Percentiles rank a stretch among this genome's conserved stretches.
Evolutionary conservation across 352 stramenopile species (phyloP).

Genomic region (Peronospora tabacina): DNA sequence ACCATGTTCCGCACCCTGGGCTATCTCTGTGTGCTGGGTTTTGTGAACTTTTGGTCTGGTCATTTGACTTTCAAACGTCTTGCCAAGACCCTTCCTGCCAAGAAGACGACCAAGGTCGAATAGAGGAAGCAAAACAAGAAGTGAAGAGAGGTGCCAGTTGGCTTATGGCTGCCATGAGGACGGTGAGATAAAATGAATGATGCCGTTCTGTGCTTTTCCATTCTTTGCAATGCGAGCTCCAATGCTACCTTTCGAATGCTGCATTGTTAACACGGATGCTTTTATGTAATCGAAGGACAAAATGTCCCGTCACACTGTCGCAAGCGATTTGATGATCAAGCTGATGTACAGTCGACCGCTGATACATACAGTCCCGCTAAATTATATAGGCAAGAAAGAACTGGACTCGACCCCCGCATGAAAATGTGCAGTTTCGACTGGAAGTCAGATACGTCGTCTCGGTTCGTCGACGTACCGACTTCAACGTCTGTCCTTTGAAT

Average conservation of each 20-base stretch:
- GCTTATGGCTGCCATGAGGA: constrained; percentile 3
- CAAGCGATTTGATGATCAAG: not conserved
- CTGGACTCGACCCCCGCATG: constrained; percentile 6
- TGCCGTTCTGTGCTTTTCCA: constrained; percentile 14
- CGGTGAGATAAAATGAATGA: constrained; percentile 4
- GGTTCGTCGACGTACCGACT: constrained; percentile 22
- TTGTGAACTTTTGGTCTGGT: constrained; percentile 50
- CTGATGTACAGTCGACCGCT: not conserved
- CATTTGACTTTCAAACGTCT: constrained; percentile 76
- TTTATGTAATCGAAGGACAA: not conserved
- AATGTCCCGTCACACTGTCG: not conserved
- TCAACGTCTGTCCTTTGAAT: constrained; percentile 10
- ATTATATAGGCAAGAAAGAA: not conserved
- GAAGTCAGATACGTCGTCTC: not conserved
- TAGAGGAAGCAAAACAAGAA: constrained; percentile 17
- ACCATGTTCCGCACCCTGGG: constrained; percentile 83
- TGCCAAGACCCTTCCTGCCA: constrained; percentile 29
- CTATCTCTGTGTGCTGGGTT: constrained; percentile 59
- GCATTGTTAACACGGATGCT: not conserved
- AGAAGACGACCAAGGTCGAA: constrained; percentile 57
- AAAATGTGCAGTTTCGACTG: constrained; percentile 1
- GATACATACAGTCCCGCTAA: no score
- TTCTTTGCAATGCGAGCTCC: no score
- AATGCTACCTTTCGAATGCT: no score
- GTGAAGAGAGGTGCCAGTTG: constrained; percentile 7